Evolutionary conservation across 2,329 filamentous ascomycete species (phyloP), one percentile per base, ranked within the genome.

Genomic region (Penicillium decumbens): DNA sequence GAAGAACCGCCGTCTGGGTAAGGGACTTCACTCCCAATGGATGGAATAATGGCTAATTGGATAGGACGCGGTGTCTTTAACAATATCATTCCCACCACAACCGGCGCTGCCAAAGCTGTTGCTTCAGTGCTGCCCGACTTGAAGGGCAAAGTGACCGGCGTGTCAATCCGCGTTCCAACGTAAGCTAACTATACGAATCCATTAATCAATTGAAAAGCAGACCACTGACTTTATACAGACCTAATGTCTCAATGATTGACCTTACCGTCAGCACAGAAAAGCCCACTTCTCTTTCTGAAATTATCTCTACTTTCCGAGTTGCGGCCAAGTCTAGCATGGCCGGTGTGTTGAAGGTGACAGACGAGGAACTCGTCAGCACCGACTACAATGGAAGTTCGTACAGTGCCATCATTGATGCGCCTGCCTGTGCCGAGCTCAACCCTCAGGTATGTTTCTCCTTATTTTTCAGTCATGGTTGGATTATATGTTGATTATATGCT

Each of bases 51-150:
- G 5, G 15, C 33, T 37, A 12, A 30, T n/a, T n/a, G 9, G 32
- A 15, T 18, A 63, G 90, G 89, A 73, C 90, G 90, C 77, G 88
- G 87, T 65, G 89, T 90, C 76, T 90, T 90, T 70, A 87, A 92
- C 80, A 95, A 95, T 82, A 95, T 95, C 80, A 95, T 95, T 67
- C 90, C 90, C 72, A 89, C 84, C 77, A 90, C 86, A 80, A 95
- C 90, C 55, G 90, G 90, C 81, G 90, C 90, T 72, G 90, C 90
- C 71, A 95, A 95, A 85, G 90, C 90, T 67, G 89, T 95, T 76
- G 89, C 89, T 77, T 93, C 95, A 80, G 90, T 95, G 77, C 93
- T 95, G 66, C 90, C 90, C 61, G 80, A 82, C 64, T 82, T 95
- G 65, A 93, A 95, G 77, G 89, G 90, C 80, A 95, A 95, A 83